Evolutionary conservation across 257 asterid genomes (phyloP), one percentile per base, ranked within the genome.

Genomic region (Linaria vulgaris): DNA sequence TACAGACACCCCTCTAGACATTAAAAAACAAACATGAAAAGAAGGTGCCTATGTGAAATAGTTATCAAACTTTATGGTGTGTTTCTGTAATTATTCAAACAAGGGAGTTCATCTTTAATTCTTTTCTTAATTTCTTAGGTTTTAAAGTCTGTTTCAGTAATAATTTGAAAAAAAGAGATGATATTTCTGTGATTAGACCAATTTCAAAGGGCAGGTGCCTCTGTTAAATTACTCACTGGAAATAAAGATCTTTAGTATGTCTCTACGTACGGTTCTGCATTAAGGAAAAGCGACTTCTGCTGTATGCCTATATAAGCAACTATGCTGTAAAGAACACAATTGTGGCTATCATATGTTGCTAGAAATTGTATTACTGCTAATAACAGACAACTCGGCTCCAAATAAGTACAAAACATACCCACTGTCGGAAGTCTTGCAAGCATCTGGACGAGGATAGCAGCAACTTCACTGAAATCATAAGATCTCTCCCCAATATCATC

Each of bases 401-500:
- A 30, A 56, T 25, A 63, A 53, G 38, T 64, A 45, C 69, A 51
- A 9, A 61, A 69, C 84, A 0, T 62, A 92, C 97, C 99, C 50
- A 78, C 90, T 56, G 85, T 60, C 56, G 96, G 95, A 59, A 82
- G 84, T 69, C 87, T 83, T 17, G 90, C 74, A 61, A 94, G 81
- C 83, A 87, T 83, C 79, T 85, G 99, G 48, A 94, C 90, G 67
- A 94, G 95, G 79, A 94, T 72, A 66, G 95, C 88, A 58, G 97
- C 98, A 61, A 86, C 88, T 67, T 88, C 98, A 43, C 78, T 63
- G 52, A 76, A 68, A 77, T 91, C 87, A 66, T 91, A 91, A 59
- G 95, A 88, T 73, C 95, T 79, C 80, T 91, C 98, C 22, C 98
- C 98, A 74, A 88, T 91, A 77, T 91, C 98, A 75, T 91, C 95